phyloP scores from a whole-genome alignment of 2,329 filamentous ascomycete species.

The Aspergillus brasiliensis region DNA sequence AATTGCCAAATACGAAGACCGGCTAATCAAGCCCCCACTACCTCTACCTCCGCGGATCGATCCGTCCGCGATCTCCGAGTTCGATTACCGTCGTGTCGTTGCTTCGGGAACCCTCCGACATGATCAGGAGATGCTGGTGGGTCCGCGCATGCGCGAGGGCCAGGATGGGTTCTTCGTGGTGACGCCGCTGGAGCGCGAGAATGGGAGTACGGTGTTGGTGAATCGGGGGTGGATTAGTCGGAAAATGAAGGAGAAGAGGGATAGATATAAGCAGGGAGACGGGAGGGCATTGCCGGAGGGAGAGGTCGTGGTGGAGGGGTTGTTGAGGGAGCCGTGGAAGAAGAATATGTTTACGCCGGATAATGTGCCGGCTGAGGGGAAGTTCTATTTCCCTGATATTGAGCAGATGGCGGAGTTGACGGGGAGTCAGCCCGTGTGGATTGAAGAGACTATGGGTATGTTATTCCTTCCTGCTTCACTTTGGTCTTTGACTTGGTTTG shows the following conservation, averaged over 20 bases:
- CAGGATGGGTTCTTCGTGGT: conserved; percentile 89
- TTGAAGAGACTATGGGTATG: conserved; percentile 91
- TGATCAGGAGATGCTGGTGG: conserved; percentile 94
- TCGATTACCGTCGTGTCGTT: conserved; percentile 85
- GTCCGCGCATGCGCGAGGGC: conserved; percentile 84
- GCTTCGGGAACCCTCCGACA: conserved; percentile 76
- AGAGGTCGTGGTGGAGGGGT: conserved; percentile 73
- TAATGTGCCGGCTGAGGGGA: conserved; percentile 77
- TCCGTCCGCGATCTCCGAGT: conserved; percentile 77
- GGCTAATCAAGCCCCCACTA: conserved; percentile 79
- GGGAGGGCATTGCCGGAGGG: conserved; percentile 65
- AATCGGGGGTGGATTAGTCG: conserved; percentile 91
- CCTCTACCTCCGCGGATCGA: conserved; percentile 84
- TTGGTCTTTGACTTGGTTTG: no score
- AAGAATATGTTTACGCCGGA: conserved; percentile 97
- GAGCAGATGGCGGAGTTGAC: conserved; percentile 82
- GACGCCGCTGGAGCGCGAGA: conserved; percentile 78
- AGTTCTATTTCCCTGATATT: conserved; percentile 96
- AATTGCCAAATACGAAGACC: conserved; percentile 88
- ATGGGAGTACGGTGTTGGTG: conserved; percentile 72
- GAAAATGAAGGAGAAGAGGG: conserved; percentile 66
- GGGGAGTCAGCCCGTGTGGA: conserved; percentile 86
- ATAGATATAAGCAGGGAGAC: conserved; percentile 45
- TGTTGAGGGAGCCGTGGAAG: conserved; percentile 86
- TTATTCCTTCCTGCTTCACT: conserved; percentile 8